Evolutionary conservation across 1,284 basidiomycete species (phyloP), one percentile per base, ranked within the genome.

Genomic region (Cryptococcus sp.): DNA sequence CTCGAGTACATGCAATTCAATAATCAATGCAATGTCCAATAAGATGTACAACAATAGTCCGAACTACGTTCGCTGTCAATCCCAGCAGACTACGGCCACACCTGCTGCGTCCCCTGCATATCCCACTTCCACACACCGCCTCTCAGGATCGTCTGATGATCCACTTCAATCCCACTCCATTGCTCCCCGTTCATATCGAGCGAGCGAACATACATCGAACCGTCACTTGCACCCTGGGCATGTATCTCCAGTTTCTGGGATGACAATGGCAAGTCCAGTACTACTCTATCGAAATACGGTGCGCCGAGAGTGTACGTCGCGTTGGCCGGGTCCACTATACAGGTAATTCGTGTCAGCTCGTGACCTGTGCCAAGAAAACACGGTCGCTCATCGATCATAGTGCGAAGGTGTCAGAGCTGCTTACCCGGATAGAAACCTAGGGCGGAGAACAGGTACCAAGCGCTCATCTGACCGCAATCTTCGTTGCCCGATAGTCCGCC

Each of bases 401-500:
- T 17, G 19, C 20, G 19, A 23, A 35, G 6, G 45, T 13, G 17
- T 27, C 27, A 42, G 17, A 41, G 13, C 20, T 19, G 52, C 54
- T 61, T 46, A 68, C 68, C 67, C n/a, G 90, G 89, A 68, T 92
- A 93, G 77, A 92, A 88, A 0, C 90, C 90, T 71, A 93, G 81
- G 1, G 88, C 85, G 47, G 85, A 86, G 77, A 91, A 92, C 13
- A 91, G 81, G 71, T 88, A 91, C 90, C 90, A 92, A 0, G 89
- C 87, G 67, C 87, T 89, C 88, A 91, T 91, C 73, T 92, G 90
- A 0, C 90, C 90, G 66, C 90, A 91, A 68, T 93, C 90, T 73
- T 93, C 90, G 69, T 92, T 93, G 5, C 68, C 75, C 8, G 63
- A 70, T n/a, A 72, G 61, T 7, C 69, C 73, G 27, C 50, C 60